A percentile compares a stretch with the other conserved stretches of the same genome.
phyloP scores from a whole-genome alignment of 306 rosid species.

The Cicer chorassanicum region DNA sequence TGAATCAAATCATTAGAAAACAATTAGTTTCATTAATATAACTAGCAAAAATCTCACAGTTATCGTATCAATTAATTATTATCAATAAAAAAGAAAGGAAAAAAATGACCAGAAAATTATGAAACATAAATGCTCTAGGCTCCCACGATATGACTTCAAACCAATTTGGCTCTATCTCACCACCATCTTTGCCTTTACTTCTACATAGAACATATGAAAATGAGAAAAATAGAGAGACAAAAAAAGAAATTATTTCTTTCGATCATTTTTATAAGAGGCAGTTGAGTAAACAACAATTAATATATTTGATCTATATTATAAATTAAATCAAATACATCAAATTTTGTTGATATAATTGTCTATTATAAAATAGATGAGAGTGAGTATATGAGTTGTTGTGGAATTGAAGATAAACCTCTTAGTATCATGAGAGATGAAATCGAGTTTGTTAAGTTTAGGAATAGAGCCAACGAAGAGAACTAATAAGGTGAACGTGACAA shows the following conservation, averaged over 20 bases:
- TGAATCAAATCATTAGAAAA: neutral
- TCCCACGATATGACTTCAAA: slow-evolving; percentile 88
- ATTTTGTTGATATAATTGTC: too few relatives aligned
- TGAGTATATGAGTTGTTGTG: neutral
- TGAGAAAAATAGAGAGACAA: neutral
- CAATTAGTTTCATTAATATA: neutral
- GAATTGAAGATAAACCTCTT: slow-evolving; percentile 35
- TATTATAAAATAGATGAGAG: neutral
- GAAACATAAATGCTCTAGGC: slow-evolving; percentile 89
- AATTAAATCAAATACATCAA: too few relatives aligned
- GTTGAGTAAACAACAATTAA: too few relatives aligned
- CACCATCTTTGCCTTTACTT: slow-evolving; percentile 44
- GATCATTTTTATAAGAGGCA: too few relatives aligned
- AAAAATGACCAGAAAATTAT: slow-evolving; percentile 78
- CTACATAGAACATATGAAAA: slow-evolving; percentile 36
- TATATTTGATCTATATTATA: too few relatives aligned
- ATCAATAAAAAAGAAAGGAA: neutral
- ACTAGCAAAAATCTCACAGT: neutral
- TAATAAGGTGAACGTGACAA: slow-evolving; percentile 64
- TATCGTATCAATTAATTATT: too few relatives aligned
- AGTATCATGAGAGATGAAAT: slow-evolving; percentile 55
- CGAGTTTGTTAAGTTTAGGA: slow-evolving; percentile 69
- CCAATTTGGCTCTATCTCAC: slow-evolving; percentile 55
- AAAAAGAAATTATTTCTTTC: neutral
- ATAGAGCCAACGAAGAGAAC: slow-evolving; percentile 75